Percentiles rank a stretch among this genome's conserved stretches.
These are phyloP conservation scores for Ophiostoma ips DNA, from an alignment of 2,329 filamentous ascomycete species.

Conservation along the genomic window DNA sequence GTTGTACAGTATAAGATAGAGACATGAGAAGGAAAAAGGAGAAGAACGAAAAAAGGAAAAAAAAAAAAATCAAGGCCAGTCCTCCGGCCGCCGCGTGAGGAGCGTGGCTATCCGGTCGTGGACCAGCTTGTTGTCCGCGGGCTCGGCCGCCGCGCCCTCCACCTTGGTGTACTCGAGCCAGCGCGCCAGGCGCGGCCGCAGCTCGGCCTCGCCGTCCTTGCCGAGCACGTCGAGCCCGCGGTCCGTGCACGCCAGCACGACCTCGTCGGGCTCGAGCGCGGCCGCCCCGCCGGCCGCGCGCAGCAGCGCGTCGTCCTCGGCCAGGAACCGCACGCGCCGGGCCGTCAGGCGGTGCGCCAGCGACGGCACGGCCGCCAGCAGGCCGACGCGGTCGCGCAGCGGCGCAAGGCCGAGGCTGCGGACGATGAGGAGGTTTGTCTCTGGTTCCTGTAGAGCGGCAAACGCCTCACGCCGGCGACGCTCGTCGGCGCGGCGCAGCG, in stretches of 20 bases:
- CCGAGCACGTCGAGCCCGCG: slow-evolving; percentile 46
- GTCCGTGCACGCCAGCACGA: slow-evolving; percentile 56
- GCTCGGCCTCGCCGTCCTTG: slow-evolving; percentile 36
- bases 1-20: not conserved
- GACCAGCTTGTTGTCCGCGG: not conserved
- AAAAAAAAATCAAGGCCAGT: slow-evolving; percentile 9
- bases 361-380: slow-evolving; percentile 24
- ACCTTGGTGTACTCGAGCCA: slow-evolving; percentile 33
- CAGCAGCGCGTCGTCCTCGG: slow-evolving; percentile 58
- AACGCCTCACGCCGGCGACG: slow-evolving; percentile 36
- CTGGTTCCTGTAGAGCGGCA: slow-evolving; percentile 4
- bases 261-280: slow-evolving; percentile 47
- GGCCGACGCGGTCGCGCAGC: slow-evolving; percentile 36
- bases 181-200: slow-evolving; percentile 31
- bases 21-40: not conserved
- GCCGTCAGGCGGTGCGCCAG: slow-evolving; percentile 41
- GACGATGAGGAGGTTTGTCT: slow-evolving; percentile 18
- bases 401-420: slow-evolving; percentile 29
- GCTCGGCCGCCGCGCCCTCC: not conserved
- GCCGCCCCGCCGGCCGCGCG: slow-evolving; percentile 44
- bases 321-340: slow-evolving; percentile 47
- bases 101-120: slow-evolving; percentile 5
- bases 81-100: slow-evolving; percentile 10
- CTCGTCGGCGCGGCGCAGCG: slow-evolving; percentile 39
- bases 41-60: not conserved